Evolutionary conservation across 139 green algal genomes (phyloP).

Genomic region (Picochlorum sp.): DNA sequence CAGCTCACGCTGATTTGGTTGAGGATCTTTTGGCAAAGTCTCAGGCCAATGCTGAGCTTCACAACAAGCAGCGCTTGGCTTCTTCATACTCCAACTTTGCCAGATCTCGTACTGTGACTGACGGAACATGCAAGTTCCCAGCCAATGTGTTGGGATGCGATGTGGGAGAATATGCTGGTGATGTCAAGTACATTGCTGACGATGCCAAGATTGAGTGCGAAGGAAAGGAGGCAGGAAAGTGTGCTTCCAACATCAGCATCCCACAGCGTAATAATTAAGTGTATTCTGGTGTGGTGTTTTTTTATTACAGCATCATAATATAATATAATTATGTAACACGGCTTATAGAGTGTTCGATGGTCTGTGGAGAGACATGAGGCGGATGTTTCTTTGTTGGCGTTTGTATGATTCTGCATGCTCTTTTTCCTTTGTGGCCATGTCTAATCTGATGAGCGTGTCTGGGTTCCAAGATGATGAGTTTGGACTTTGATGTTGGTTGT

Average conservation of each 20-base stretch:
- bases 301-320: background rate
- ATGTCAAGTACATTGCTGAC: conserved; percentile 56
- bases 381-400: background rate
- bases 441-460: too few relatives aligned
- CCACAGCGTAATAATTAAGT: conserved; percentile 5
- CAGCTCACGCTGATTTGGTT: conserved; percentile 23
- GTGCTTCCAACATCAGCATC: conserved; percentile 19
- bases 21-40: conserved; percentile 52
- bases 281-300: background rate
- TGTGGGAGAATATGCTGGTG: conserved; percentile 33
- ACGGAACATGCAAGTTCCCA: conserved; percentile 58
- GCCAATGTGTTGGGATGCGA: conserved; percentile 62
- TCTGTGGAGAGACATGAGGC: background rate
- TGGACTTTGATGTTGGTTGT: background rate
- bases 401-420: background rate
- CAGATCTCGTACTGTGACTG: conserved; percentile 45
- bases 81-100: conserved; percentile 59
- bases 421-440: too few relatives aligned
- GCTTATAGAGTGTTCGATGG: background rate
- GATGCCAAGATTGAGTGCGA: conserved; percentile 27
- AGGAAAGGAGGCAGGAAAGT: conserved; percentile 29
- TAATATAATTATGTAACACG: background rate
- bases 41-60: conserved; percentile 52
- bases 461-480: too few relatives aligned
- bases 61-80: conserved; percentile 65